phyloP scores from a whole-genome alignment of 164 flowering plant genomes.

The Vitis riparia region DNA sequence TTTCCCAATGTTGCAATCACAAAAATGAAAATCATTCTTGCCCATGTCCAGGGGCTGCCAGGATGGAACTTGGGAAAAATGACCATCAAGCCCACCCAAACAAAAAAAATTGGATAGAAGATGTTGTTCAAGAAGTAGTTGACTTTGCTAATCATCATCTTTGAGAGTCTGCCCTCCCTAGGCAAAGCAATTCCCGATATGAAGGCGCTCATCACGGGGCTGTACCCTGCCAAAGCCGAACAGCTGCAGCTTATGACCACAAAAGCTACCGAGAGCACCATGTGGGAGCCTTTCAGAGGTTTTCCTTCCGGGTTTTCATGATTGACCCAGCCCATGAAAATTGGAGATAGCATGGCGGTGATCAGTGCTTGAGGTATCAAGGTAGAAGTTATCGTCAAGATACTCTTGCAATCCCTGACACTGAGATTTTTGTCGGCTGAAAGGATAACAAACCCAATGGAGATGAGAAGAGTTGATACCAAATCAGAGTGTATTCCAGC shows the following conservation, averaged over 20 bases:
- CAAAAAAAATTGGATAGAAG: conserved; percentile 52
- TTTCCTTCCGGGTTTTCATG: conserved; percentile 64
- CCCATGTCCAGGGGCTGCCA: conserved; percentile 21
- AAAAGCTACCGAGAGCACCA: conserved; percentile 48
- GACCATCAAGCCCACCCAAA: conserved; percentile 49
- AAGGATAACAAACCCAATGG: conserved; percentile 22
- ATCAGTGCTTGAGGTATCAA: conserved; percentile 31
- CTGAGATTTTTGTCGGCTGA: too few species aligned
- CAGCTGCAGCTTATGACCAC: conserved; percentile 29
- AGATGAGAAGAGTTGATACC: conserved; percentile 38
- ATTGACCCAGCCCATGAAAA: conserved; percentile 55
- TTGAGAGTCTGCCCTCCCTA: conserved; percentile 56
- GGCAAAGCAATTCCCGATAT: conserved; percentile 58
- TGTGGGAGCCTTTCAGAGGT: conserved; percentile 54
- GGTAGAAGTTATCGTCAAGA: conserved; percentile 1
- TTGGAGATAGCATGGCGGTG: conserved; percentile 33
- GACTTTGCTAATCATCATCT: conserved; percentile 45
- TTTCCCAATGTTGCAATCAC: conserved; percentile 41
- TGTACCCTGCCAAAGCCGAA: conserved; percentile 28
- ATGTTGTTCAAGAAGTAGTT: conserved; percentile 44
- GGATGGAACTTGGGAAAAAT: conserved; percentile 10
- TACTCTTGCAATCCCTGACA: too few species aligned
- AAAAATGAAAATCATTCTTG: conserved; percentile 23
- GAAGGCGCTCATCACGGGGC: conserved; percentile 50
- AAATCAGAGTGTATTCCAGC: conserved; percentile 62